Evolutionary conservation across 176 grass and related monocot species (phyloP), one percentile per base, ranked within the genome.

Genomic region (Juncus effusus): DNA sequence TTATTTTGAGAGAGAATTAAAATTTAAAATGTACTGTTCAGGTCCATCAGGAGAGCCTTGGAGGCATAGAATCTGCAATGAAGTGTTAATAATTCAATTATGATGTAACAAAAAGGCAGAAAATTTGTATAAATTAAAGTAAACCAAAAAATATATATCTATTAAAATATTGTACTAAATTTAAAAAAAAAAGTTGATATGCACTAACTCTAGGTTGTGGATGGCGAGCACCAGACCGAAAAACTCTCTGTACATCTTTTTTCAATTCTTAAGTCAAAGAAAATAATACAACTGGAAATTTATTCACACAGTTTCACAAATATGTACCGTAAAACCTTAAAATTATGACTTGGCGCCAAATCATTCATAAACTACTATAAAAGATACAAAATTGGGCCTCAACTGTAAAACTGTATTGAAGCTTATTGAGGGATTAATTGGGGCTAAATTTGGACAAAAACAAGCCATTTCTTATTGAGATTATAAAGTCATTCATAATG

Each of bases 41-140:
- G 93, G 93, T 72, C 93, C 88, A 75, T 97, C 93, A 62, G 80
- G 85, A 86, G 93, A 97, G 38, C 88, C 88, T 76, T 97, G 93
- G 74, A 97, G 67, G 64, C 88, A 97, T 44, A 97, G 66, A 82
- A 97, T 97, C 93, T 97, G 79, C 62, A 81, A 47, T 42, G 16
- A 47, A 60, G 68, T 74, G 65, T 76, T 54, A 75, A 61, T 73
- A 71, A 61, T 78, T 47, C 10, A 71, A 54, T 51, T 38, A 54
- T 67, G 16, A 14, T 53, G 15, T 47, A 50, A 74, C 3, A 69
- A 61, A 83, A 37, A 28, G 42, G 53, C 2, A 72, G 60, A 9
- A 66, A 63, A 50, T 72, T 62, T 9, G 76, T 42, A 3, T 13
- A 12, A 70, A 40, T 54, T 11, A 52, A 78, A 13, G 19, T 64